A percentile compares a stretch with the other conserved stretches of the same genome.
phyloP scores from a whole-genome alignment of 257 asterid species.

The Echites panduratus region DNA sequence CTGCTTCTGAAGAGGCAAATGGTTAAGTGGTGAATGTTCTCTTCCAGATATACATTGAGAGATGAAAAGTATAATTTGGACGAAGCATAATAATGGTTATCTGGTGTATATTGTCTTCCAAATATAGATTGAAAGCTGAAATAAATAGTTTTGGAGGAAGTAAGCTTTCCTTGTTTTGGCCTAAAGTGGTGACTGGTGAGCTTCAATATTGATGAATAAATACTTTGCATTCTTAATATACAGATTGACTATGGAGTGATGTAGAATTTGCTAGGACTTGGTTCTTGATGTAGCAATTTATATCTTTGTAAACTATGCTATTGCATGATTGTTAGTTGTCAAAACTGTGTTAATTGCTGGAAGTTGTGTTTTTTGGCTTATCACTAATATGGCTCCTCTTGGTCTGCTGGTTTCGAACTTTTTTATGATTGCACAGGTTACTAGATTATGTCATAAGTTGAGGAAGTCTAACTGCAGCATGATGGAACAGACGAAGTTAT shows the following conservation, averaged over 20 bases:
- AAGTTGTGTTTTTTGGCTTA: not conserved
- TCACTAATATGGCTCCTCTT: not conserved
- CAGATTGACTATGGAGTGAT: not conserved
- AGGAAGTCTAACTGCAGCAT: too few species aligned
- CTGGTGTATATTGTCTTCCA: not conserved
- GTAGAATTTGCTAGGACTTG: not conserved
- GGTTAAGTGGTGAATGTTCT: not conserved
- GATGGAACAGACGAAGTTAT: slow-evolving; percentile 35
- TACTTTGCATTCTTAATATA: not conserved
- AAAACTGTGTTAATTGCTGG: not conserved
- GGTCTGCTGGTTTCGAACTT: not conserved
- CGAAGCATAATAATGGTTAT: not conserved
- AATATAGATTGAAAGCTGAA: not conserved
- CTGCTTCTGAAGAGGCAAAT: not conserved
- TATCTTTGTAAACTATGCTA: not conserved
- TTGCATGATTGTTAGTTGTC: not conserved
- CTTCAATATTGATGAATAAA: not conserved
- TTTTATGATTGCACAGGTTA: not conserved
- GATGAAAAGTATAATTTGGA: not conserved
- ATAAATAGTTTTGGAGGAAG: too few species aligned
- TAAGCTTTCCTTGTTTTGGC: not conserved
- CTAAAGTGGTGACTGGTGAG: too few species aligned
- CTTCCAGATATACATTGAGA: not conserved
- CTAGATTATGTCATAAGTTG: not conserved
- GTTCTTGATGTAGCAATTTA: not conserved